Conservation (phyloP, 2,329 filamentous ascomycete genomes). For the Penicillium sp. region DNA sequence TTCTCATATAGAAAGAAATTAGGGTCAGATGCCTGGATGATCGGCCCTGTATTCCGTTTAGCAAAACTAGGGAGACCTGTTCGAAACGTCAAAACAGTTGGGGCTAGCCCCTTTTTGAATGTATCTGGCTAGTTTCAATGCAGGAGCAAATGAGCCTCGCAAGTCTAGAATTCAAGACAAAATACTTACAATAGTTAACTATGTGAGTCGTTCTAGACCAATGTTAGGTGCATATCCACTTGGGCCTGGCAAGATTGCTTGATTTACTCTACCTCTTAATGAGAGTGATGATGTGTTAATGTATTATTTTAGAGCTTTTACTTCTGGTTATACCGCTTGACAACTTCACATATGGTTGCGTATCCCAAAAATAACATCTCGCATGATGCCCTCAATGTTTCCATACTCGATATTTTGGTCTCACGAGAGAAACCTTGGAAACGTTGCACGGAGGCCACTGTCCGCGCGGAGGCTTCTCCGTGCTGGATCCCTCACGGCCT, state of each 20-base stretch:
- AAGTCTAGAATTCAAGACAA: neutral
- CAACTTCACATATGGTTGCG: neutral
- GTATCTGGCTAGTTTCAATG: neutral
- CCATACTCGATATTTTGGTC: neutral
- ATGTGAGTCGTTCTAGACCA: neutral
- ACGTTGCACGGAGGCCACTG: slow-evolving; percentile 1
- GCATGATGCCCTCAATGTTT: neutral
- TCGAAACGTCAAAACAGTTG: neutral
- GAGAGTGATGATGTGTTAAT: neutral
- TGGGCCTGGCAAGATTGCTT: neutral
- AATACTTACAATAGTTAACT: neutral
- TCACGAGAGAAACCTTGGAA: neutral
- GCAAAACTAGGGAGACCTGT: neutral
- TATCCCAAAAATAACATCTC: neutral
- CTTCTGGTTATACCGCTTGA: neutral
- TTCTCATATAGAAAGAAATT: slow-evolving; percentile 3
- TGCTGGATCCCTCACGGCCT: slow-evolving; percentile 17
- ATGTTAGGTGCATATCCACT: neutral
- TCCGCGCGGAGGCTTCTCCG: slow-evolving; percentile 18
- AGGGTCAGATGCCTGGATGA: slow-evolving; percentile 12
- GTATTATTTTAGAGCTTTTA: neutral
- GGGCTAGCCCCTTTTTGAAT: slow-evolving; percentile 1
- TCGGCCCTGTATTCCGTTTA: slow-evolving; percentile 14
- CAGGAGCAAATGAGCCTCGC: neutral
- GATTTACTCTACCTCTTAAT: neutral